Evolutionary conservation across 1,284 basidiomycete genomes (phyloP).

Genomic region (Exobasidium cylindrosporum): DNA sequence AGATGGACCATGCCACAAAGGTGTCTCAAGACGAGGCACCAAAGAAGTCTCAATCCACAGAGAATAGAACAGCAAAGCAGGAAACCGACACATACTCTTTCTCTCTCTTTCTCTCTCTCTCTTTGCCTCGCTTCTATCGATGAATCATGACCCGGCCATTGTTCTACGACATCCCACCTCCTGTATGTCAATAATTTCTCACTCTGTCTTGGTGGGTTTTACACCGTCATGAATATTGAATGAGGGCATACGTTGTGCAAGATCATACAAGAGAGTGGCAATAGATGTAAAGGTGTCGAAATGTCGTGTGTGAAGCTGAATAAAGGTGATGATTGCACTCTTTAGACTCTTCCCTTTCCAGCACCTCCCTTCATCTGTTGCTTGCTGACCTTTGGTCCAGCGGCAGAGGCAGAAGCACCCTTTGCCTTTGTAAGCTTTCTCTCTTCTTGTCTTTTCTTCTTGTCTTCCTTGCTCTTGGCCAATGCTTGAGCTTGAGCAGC

Average conservation of each 20-base stretch:
- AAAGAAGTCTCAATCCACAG: no score
- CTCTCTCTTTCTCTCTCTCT: background rate
- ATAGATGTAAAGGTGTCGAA: no score
- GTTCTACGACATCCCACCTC: no score
- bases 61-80: no score
- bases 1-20: no score
- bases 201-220: no score
- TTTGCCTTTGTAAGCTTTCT: constrained; percentile 61
- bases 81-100: no score
- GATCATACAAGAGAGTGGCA: background rate
- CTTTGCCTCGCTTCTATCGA: background rate
- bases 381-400: constrained; percentile 83
- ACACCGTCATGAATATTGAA: background rate
- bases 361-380: constrained; percentile 86
- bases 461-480: constrained; percentile 87
- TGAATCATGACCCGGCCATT: no score
- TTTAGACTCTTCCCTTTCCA: constrained; percentile 45
- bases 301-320: no score
- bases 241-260: constrained; percentile 5
- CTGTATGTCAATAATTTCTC: constrained; percentile 1
- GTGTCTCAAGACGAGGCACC: no score
- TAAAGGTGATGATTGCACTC: constrained; percentile 7
- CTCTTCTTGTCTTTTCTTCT: constrained; percentile 64
- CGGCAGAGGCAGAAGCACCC: constrained; percentile 45
- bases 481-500: constrained; percentile 81